These are phyloP conservation scores for Neofusicoccum cordaticola DNA, from an alignment of 2,329 filamentous ascomycete species.

Conservation along the genomic window DNA sequence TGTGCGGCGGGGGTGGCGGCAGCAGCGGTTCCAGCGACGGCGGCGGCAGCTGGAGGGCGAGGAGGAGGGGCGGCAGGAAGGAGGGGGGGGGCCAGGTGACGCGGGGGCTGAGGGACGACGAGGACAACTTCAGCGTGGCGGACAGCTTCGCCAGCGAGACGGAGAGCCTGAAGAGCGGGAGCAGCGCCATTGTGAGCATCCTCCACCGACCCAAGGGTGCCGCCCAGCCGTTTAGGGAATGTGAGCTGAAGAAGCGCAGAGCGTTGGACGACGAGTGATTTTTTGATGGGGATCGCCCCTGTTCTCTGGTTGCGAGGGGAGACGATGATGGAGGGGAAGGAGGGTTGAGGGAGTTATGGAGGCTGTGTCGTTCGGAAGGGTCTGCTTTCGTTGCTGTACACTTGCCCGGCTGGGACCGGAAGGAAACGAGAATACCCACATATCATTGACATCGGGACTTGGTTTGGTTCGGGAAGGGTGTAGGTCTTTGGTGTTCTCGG, in stretches of 20 bases:
- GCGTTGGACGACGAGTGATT: not conserved
- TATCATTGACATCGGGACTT: not conserved
- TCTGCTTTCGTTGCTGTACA: not conserved
- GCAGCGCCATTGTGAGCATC: not conserved
- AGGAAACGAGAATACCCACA: not conserved
- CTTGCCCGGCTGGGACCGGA: conserved; percentile 1
- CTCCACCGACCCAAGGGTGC: not conserved
- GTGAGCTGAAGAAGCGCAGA: not conserved
- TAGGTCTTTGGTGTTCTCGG: not conserved
- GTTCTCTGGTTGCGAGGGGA: too few species aligned
- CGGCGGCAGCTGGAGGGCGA: not conserved
- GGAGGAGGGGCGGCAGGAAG: not conserved
- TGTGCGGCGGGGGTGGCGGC: not conserved
- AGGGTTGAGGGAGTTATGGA: not conserved
- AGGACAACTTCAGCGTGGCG: not conserved
- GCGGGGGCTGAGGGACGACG: not conserved
- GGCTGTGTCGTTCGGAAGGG: too few species aligned
- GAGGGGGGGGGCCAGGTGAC: not conserved
- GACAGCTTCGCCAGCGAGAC: not conserved
- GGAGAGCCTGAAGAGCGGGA: not conserved
- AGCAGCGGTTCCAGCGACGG: not conserved
- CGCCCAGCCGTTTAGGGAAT: not conserved
- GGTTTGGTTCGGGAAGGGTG: not conserved
- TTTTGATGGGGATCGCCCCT: not conserved
- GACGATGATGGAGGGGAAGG: too few species aligned